A percentile compares a stretch with the other conserved stretches of the same genome.
Conservation (phyloP, 2,329 filamentous ascomycete species). For the Nemania abortiva region DNA sequence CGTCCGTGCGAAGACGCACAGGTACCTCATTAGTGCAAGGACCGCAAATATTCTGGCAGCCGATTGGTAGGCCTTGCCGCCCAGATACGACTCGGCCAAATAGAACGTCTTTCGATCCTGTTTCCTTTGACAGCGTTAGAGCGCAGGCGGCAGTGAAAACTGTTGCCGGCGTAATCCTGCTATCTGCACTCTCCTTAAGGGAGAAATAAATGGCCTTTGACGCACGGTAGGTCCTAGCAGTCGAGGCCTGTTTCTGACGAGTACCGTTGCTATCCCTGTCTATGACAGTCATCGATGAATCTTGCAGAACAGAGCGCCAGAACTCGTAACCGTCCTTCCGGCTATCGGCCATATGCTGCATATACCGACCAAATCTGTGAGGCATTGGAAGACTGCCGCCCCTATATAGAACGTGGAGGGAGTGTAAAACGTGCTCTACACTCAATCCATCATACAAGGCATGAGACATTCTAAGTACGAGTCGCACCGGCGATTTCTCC, state of each 20-base stretch:
- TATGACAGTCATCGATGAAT: conserved; percentile 30
- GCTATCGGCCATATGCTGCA: conserved; percentile 24
- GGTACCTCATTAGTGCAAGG: conserved; percentile 34
- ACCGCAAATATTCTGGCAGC: conserved; percentile 22
- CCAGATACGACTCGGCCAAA: conserved; percentile 29
- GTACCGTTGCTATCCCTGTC: conserved; percentile 8
- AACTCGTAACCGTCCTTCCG: conserved; percentile 30
- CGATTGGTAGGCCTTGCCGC: conserved; percentile 31
- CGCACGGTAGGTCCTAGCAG: conserved; percentile 12
- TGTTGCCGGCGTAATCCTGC: conserved; percentile 30
- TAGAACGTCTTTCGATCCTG: conserved; percentile 21
- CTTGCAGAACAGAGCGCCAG: conserved; percentile 25
- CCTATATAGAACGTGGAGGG: conserved; percentile 29
- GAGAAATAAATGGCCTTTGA: conserved; percentile 22
- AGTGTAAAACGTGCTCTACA: conserved; percentile 20
- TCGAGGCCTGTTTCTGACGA: conserved; percentile 3
- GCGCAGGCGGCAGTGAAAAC: conserved; percentile 29
- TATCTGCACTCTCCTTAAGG: conserved; percentile 11
- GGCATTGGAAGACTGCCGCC: conserved; percentile 4
- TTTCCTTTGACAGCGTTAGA: conserved; percentile 19
- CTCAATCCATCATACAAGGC: conserved; percentile 30
- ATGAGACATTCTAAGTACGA: conserved; percentile 30
- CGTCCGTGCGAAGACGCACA: conserved; percentile 25
- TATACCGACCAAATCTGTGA: conserved; percentile 21
- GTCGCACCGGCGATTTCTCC: conserved; percentile 8